Evolutionary conservation across 768 basidiomycete species (phyloP).

Genomic region (Trametes maxima): DNA sequence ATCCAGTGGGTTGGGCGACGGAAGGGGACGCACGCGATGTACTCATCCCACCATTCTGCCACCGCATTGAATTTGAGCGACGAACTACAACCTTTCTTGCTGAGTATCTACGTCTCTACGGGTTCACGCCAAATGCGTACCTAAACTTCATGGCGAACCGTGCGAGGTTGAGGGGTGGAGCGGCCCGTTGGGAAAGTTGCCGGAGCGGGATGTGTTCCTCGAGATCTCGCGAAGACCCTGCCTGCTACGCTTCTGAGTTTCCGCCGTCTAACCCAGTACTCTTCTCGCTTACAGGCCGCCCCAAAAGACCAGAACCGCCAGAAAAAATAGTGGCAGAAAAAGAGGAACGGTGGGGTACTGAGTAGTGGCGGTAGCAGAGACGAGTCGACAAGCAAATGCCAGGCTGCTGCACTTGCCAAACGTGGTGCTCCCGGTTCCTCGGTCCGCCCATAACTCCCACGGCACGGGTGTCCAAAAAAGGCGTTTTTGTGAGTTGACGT

Average conservation of each 20-base stretch:
- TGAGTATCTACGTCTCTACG: background rate
- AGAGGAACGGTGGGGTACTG: background rate
- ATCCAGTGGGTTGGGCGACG: background rate
- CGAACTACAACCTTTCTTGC: constrained; percentile 47
- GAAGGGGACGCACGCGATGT: constrained; percentile 71
- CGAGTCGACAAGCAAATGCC: background rate
- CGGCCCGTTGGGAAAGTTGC: constrained; percentile 22
- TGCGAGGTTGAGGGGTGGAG: constrained; percentile 21
- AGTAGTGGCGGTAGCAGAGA: background rate
- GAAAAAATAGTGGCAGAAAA: background rate
- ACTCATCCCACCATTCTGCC: constrained; percentile 91
- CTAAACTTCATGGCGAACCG: constrained; percentile 61
- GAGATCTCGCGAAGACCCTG: constrained; percentile 11
- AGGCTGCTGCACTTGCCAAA: background rate
- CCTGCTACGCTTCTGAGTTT: background rate
- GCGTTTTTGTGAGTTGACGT: too few relatives aligned
- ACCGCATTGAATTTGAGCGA: constrained; percentile 92
- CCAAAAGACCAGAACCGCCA: background rate
- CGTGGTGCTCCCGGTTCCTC: too few relatives aligned
- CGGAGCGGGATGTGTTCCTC: constrained; percentile 32
- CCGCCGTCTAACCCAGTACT: background rate
- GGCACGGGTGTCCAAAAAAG: too few relatives aligned
- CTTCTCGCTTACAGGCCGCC: background rate
- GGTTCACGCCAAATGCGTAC: constrained; percentile 34
- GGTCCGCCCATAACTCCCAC: too few relatives aligned